These are phyloP conservation scores for Groenewaldozyma sp. DNA, from an alignment of 1,139 yeast genomes.

Conservation along the genomic window DNA sequence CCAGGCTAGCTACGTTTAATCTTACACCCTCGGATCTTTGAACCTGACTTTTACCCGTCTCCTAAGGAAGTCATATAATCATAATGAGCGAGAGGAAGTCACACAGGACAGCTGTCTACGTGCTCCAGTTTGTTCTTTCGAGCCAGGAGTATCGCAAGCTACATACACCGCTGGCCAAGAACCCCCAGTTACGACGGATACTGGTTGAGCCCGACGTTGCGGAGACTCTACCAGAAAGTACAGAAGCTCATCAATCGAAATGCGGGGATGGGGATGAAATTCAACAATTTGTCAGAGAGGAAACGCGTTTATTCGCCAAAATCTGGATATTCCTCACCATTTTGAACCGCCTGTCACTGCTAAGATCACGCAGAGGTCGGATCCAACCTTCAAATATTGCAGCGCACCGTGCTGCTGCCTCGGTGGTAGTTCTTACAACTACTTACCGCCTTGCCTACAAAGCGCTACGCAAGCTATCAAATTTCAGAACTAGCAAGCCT, in stretches of 20 bases:
- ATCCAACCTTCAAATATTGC: conserved; percentile 8
- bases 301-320: conserved; percentile 23
- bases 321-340: conserved; percentile 20
- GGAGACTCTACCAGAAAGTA: conserved; percentile 12
- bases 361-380: conserved; percentile 9
- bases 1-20: no score
- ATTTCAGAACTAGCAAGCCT: no score
- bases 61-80: no score
- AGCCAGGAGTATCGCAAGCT: conserved; percentile 19
- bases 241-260: conserved; percentile 9
- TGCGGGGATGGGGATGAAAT: conserved; percentile 7
- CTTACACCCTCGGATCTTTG: no score
- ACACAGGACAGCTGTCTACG: no score
- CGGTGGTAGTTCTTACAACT: conserved; percentile 23
- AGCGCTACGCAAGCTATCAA: neutral
- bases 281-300: conserved; percentile 19
- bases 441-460: conserved; percentile 21
- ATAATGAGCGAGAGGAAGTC: no score
- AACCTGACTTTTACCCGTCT: no score
- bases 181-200: conserved; percentile 4
- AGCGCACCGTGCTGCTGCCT: conserved; percentile 20
- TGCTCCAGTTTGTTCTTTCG: conserved; percentile 21
- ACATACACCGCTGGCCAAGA: conserved; percentile 10
- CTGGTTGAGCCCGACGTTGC: no score
- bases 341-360: conserved; percentile 12